Percentiles rank a stretch among this genome's conserved stretches.
Evolutionary conservation across 371 early-diverging fungal genomes (phyloP).

Genomic region (Saksenaea vasiformis): DNA sequence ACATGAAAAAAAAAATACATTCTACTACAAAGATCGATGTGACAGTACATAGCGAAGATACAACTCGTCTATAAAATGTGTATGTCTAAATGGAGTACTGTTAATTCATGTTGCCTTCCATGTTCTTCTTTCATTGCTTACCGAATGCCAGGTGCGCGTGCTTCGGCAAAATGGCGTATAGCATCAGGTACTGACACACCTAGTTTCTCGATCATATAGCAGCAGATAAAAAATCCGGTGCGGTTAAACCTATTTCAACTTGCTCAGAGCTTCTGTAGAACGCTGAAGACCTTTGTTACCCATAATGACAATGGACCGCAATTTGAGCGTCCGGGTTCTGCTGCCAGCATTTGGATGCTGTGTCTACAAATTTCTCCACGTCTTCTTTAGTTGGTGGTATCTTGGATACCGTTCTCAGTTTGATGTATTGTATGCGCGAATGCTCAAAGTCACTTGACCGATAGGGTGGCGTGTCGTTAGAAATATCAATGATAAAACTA

Average conservation of each 20-base stretch:
- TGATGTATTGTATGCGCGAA: slow-evolving; percentile 60
- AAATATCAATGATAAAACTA: slow-evolving; percentile 54
- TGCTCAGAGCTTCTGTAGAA: neutral
- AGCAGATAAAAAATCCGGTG: slow-evolving; percentile 73
- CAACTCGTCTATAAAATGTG: slow-evolving; percentile 67
- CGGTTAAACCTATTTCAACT: slow-evolving; percentile 54
- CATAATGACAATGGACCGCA: slow-evolving; percentile 79
- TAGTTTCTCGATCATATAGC: slow-evolving; percentile 65
- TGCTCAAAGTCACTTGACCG: slow-evolving; percentile 60
- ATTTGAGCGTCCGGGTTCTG: slow-evolving; percentile 65
- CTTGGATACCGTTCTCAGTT: slow-evolving; percentile 68
- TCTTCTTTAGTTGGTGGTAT: slow-evolving; percentile 66
- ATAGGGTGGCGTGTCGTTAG: slow-evolving; percentile 67
- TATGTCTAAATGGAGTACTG: slow-evolving; percentile 43
- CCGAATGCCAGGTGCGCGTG: slow-evolving; percentile 71
- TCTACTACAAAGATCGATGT: slow-evolving; percentile 9
- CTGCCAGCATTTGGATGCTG: slow-evolving; percentile 57
- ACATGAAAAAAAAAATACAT: neutral
- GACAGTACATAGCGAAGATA: slow-evolving; percentile 60
- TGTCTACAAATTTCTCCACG: slow-evolving; percentile 55
- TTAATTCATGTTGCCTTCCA: neutral
- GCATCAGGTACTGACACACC: slow-evolving; percentile 63
- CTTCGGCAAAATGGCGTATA: slow-evolving; percentile 57
- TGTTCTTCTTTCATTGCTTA: slow-evolving; percentile 17
- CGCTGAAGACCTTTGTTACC: slow-evolving; percentile 30